Base-by-base conservation (phyloP, 805 yeast species). In the Myxozyma geophila region DNA sequence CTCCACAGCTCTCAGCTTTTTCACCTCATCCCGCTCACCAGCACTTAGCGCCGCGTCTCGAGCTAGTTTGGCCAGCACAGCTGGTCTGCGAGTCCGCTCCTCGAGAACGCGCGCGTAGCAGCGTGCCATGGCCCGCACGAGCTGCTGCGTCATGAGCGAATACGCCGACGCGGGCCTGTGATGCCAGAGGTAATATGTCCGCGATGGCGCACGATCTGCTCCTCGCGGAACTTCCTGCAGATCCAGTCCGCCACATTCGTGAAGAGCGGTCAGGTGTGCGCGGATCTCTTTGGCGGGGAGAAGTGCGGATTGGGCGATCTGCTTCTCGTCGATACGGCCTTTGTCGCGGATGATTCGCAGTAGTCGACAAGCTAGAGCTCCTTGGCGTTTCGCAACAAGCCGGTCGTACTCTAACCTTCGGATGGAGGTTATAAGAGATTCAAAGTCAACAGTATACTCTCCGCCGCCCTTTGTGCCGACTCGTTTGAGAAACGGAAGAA, bases 151-250 rank as follows among this genome's bases (percentile, higher is more conserved):
- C 71, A 85, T 73, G 28, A 81, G 77, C 54, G 78, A 76, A 64
- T 81, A 81, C 2, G 85, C 82, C 62, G 82, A 82, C 17, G 72
- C 74, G n/a, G 84, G 82, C 41, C 85, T 85, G 69, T 85, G 88
- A 71, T 91, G 83, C 81, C 91, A 95, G 40, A 92, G 81, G 73
- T 85, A 95, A 36, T 89, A 88, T 0, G 98, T 88, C 69, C 96
- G 85, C 47, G 90, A 86, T 0, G 98, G 96, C 1, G 96, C 92
- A 69, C 98, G 82, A 74, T 95, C 98, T 28, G 86, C 87, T 8
- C 96, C 88, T 71, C 93, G 84, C 12, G 98, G 98, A 36, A 95
- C 88, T 77, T 95, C 99, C 76, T 93, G 98, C 43, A 92, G 82
- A 73, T 93, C 97, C 19, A 92, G 78, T 19, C 89, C 82, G 66